Conservation (phyloP, 805 yeast genomes). For the Candida arabinofermentans region DNA sequence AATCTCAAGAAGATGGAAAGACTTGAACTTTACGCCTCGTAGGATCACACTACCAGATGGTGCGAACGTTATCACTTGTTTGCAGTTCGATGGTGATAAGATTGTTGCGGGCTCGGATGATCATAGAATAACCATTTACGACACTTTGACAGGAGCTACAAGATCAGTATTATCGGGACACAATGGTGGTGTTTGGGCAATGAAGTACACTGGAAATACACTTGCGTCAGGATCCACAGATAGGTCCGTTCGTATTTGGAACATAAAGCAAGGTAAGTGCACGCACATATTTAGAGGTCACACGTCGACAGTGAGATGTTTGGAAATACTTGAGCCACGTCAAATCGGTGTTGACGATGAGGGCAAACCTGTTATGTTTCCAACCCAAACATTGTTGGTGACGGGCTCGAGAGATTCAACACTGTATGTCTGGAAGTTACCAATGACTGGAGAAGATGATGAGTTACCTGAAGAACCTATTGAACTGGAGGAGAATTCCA, state of each 20-base stretch:
- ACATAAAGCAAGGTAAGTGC: conserved; percentile 76
- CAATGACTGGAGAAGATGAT: conserved; percentile 39
- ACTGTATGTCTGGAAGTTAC: conserved; percentile 74
- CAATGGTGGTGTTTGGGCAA: conserved; percentile 98
- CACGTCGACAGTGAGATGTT: conserved; percentile 87
- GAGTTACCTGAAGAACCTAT: conserved; percentile 34
- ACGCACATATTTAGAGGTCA: conserved; percentile 92
- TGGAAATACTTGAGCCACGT: conserved; percentile 73
- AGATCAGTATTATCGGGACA: conserved; percentile 72
- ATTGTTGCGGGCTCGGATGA: conserved; percentile 94
- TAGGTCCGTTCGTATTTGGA: conserved; percentile 92
- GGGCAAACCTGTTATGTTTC: conserved; percentile 54
- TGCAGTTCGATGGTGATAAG: conserved; percentile 87
- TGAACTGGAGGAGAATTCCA: conserved; percentile 37
- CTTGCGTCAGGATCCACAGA: conserved; percentile 94
- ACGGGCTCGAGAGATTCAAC: conserved; percentile 87
- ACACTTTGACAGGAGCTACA: conserved; percentile 66
- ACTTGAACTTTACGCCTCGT: conserved; percentile 63
- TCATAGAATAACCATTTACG: conserved; percentile 73
- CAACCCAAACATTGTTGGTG: conserved; percentile 63
- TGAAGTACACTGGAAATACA: conserved; percentile 78
- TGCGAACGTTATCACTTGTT: conserved; percentile 83
- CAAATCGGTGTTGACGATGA: conserved; percentile 57
- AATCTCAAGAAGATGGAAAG: conserved; percentile 75
- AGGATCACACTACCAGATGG: conserved; percentile 65